These are phyloP conservation scores for Rutstroemia sp. DNA, from an alignment of 2,329 filamentous ascomycete genomes.

Conservation along the genomic window DNA sequence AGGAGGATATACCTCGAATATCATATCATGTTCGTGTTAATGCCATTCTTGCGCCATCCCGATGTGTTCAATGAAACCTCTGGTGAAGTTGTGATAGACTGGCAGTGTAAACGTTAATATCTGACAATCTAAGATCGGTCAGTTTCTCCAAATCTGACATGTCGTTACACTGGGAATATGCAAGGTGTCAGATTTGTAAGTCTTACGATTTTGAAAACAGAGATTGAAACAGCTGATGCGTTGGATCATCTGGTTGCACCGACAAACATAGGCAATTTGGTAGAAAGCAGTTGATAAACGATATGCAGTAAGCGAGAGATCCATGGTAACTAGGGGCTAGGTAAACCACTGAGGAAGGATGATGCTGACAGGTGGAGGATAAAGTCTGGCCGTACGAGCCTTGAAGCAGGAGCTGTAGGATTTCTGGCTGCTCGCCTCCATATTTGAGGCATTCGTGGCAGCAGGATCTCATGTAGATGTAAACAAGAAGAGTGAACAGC, in stretches of 20 bases:
- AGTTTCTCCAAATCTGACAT: slow-evolving; percentile 2
- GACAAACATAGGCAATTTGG: not conserved
- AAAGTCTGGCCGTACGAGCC: not conserved
- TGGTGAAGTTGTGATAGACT: no score
- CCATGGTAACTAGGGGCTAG: not conserved
- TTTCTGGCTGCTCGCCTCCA: slow-evolving; percentile 1
- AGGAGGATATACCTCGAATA: no score
- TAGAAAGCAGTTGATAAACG: not conserved
- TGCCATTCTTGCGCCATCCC: not conserved
- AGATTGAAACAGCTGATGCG: not conserved
- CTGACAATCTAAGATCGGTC: not conserved
- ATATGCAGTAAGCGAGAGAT: not conserved
- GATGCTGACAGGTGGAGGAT: not conserved
- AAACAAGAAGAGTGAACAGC: not conserved
- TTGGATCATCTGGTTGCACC: not conserved
- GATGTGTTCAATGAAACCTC: not conserved
- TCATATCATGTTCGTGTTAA: not conserved
- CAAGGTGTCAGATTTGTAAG: not conserved
- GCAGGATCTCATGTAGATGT: no score
- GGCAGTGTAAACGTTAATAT: not conserved
- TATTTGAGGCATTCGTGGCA: not conserved
- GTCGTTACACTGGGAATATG: not conserved
- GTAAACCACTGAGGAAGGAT: not conserved
- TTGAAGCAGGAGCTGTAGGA: not conserved
- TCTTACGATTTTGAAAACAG: no score